A percentile compares a stretch with the other conserved stretches of the same genome.
Conservation (phyloP, 1,284 basidiomycete genomes). For the Marasmius oreades region DNA sequence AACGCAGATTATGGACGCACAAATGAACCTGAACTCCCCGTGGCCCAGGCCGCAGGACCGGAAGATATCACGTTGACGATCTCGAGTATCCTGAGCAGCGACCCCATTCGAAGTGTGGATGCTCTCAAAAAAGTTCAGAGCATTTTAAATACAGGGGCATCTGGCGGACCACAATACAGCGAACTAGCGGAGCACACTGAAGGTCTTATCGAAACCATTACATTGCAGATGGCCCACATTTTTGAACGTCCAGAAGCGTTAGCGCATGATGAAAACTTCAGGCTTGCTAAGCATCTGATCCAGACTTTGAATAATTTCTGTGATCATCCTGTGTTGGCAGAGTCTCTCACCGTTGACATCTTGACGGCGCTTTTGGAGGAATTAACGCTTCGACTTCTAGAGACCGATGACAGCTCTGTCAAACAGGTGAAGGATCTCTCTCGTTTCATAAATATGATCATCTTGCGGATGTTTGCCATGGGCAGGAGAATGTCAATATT, state of each 20-base stretch:
- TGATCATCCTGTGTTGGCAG: slow-evolving; percentile 78
- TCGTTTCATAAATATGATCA: slow-evolving; percentile 97
- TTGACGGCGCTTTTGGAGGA: slow-evolving; percentile 81
- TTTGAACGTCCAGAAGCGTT: slow-evolving; percentile 80
- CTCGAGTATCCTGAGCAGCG: slow-evolving; percentile 81
- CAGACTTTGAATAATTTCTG: slow-evolving; percentile 92
- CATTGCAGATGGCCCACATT: slow-evolving; percentile 84
- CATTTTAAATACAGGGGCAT: slow-evolving; percentile 71
- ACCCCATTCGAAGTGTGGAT: slow-evolving; percentile 85
- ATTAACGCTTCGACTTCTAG: slow-evolving; percentile 83
- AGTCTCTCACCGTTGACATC: slow-evolving; percentile 78
- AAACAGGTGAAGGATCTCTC: slow-evolving; percentile 85
- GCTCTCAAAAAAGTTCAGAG: slow-evolving; percentile 90
- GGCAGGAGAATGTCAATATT: slow-evolving; percentile 91
- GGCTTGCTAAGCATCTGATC: slow-evolving; percentile 93
- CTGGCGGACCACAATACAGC: slow-evolving; percentile 68
- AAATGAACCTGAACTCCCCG: slow-evolving; percentile 14
- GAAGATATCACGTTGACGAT: slow-evolving; percentile 76
- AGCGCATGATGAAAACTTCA: slow-evolving; percentile 73
- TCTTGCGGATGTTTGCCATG: slow-evolving; percentile 89
- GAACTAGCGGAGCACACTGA: slow-evolving; percentile 83
- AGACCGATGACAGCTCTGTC: slow-evolving; percentile 82
- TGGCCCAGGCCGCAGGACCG: slow-evolving; percentile 27
- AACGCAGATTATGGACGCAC: slow-evolving; percentile 6
- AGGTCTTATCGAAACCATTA: slow-evolving; percentile 85